These are phyloP conservation scores for Musa schizocarpa DNA, from an alignment of 176 grass and related monocot genomes.

Conservation along the genomic window DNA sequence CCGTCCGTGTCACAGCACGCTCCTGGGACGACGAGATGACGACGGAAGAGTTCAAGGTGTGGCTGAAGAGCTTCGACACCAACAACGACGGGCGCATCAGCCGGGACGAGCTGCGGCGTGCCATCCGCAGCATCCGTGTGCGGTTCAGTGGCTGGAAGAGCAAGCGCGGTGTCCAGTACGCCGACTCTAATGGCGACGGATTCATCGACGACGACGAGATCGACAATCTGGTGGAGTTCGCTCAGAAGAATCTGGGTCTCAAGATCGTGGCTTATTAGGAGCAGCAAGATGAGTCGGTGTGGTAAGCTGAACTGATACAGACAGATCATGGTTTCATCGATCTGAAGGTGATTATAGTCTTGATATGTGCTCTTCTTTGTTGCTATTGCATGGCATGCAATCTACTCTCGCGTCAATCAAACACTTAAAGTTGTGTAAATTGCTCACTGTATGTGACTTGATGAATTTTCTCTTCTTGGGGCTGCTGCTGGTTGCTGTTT, in stretches of 20 bases:
- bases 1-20: neutral
- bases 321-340: no score
- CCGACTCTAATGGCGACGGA: slow-evolving; percentile 36
- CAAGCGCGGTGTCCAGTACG: slow-evolving; percentile 15
- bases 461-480: no score
- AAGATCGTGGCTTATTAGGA: slow-evolving; percentile 17
- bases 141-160: slow-evolving; percentile 31
- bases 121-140: slow-evolving; percentile 31
- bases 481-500: no score
- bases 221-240: slow-evolving; percentile 44
- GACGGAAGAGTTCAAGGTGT: slow-evolving; percentile 79
- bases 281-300: no score
- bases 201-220: slow-evolving; percentile 44
- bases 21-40: slow-evolving; percentile 68
- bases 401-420: no score
- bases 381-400: no score
- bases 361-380: no score
- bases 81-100: slow-evolving; percentile 56
- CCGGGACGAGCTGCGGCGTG: slow-evolving; percentile 37
- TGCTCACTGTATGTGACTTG: no score
- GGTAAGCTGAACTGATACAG: no score
- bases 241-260: slow-evolving; percentile 42
- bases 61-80: slow-evolving; percentile 61
- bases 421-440: no score
- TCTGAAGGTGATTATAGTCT: no score